phyloP scores from a whole-genome alignment of 768 basidiomycete genomes.

The Baorangia bicolor region DNA sequence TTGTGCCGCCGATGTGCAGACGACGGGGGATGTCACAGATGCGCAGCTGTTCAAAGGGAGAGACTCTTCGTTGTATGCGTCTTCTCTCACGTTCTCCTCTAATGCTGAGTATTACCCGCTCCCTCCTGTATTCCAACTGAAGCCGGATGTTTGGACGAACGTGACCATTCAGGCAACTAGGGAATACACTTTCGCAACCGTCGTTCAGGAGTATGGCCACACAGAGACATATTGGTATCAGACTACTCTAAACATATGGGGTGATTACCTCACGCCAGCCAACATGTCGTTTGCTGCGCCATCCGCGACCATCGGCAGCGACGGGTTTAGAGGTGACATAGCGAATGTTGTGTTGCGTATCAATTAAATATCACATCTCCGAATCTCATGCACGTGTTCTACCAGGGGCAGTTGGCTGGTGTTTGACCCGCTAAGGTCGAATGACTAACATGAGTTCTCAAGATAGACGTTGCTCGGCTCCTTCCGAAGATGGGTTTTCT shows the following conservation, averaged over 20 bases:
- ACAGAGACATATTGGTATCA: conserved; percentile 32
- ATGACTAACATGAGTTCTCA: background rate
- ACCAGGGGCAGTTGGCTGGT: background rate
- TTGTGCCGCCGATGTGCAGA: conserved; percentile 8
- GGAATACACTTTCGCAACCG: conserved; percentile 34
- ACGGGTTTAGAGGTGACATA: conserved; percentile 36
- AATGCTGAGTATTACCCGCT: conserved; percentile 39
- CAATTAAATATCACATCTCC: conserved; percentile 9
- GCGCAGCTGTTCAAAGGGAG: conserved; percentile 35
- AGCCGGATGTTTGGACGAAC: conserved; percentile 30
- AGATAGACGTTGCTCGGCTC: background rate
- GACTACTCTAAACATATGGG: conserved; percentile 41
- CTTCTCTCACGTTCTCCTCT: conserved; percentile 40
- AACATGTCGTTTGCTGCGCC: conserved; percentile 49
- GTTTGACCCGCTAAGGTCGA: background rate
- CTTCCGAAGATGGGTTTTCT: background rate
- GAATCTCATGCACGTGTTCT: background rate
- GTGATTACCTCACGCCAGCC: conserved; percentile 35
- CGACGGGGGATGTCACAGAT: conserved; percentile 9
- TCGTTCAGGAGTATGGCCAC: conserved; percentile 19
- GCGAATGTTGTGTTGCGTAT: conserved; percentile 29
- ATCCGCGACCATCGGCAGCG: conserved; percentile 34
- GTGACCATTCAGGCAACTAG: conserved; percentile 40
- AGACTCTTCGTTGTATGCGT: conserved; percentile 37
- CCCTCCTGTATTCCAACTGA: conserved; percentile 27